Conservation (phyloP, 441 rosid species). For the Adansonia gregorii region DNA sequence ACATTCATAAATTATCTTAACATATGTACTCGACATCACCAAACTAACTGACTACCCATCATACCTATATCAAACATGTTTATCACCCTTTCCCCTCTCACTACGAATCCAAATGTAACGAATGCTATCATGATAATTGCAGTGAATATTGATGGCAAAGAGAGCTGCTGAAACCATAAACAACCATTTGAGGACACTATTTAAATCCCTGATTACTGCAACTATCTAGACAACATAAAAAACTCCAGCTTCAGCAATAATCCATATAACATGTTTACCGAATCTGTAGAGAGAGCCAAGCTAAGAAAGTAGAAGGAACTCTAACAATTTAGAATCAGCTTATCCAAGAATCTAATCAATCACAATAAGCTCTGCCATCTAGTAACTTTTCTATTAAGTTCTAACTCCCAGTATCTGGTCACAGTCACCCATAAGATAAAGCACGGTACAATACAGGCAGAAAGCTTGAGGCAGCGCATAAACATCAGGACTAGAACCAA, state of each 20-base stretch:
- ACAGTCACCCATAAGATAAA: neutral
- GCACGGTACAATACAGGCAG: neutral
- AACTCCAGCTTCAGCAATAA: neutral
- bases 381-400: neutral
- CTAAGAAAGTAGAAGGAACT: neutral
- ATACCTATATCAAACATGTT: neutral
- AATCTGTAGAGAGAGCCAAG: neutral
- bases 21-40: neutral
- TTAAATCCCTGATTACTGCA: neutral
- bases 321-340: neutral
- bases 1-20: neutral
- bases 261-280: neutral
- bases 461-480: too few relatives aligned
- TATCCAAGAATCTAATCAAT: neutral
- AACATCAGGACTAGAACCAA: neutral
- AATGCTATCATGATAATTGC: too few relatives aligned
- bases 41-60: neutral
- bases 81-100: neutral
- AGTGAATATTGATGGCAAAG: too few relatives aligned
- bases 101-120: too few relatives aligned
- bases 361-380: neutral
- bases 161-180: too few relatives aligned
- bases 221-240: neutral
- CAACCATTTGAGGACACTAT: too few relatives aligned
- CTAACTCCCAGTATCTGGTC: neutral